Base-by-base conservation (phyloP, 306 rosid genomes). In the Adenanthera pavonina region DNA sequence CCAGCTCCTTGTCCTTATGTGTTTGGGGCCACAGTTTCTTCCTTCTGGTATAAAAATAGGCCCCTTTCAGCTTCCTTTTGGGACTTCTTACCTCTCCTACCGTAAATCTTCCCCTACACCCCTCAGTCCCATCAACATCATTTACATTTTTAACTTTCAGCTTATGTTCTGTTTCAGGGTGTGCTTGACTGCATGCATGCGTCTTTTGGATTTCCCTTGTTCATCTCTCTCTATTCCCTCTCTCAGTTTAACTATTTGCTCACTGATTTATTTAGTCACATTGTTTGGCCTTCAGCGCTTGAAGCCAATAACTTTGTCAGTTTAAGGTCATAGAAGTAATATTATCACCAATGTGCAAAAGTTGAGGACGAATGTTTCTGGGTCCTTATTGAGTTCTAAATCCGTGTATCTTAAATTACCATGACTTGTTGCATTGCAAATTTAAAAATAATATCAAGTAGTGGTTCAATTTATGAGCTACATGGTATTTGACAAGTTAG, bases 121-220 rank as follows among this genome's bases (percentile, higher is more conserved):
- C 30, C 30, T 25, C 30, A 25, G 30, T 25, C 30, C 34, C 62
- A 4, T 56, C 33, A 56, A n/a, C 19, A 19, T 59, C 65, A 47
- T 73, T 75, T 83, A 67, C 52, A 43, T 44, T 49, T 62, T 51
- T 75, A 20, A 67, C 34, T 85, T 71, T 56, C 11, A 49, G 49
- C 60, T 80, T 43, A 49, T 80, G 61, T 66, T 47, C 12, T 69
- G 34, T 73, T 52, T 76, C 20, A 75, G 20, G 41, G 44, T 52
- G 40, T 64, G 52, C 12, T 54, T 38, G 36, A 52, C 14, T 25
- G 71, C 65, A 19, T 56, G 34, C 33, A 4, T 30, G 46, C 57
- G 15, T 66, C 78, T 56, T 74, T 62, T 64, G 78, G 79, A 69
- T 72, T 78, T 57, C 38, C n/a, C 25, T 60, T 41, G 41, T 34